A percentile compares a stretch with the other conserved stretches of the same genome.
phyloP scores from a whole-genome alignment of 345 rosid genomes.

The Pugionium cornutum region DNA sequence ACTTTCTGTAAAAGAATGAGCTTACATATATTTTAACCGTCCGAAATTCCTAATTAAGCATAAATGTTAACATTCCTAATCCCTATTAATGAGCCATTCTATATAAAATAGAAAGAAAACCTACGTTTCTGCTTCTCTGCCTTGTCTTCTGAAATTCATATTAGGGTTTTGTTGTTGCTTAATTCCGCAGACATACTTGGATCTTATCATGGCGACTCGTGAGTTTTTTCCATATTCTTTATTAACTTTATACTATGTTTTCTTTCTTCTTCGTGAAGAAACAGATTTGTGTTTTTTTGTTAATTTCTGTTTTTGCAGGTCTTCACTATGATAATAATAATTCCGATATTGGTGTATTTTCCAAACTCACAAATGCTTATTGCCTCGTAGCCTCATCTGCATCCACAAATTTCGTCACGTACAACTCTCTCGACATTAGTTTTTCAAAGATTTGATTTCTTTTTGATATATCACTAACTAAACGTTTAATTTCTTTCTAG shows the following conservation, averaged over 20 bases:
- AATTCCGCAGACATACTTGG: not conserved
- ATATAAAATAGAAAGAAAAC: no score
- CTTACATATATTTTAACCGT: no score
- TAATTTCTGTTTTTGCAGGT: constrained; percentile 34
- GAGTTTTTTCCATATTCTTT: not conserved
- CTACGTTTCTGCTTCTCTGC: not conserved
- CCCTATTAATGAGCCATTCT: no score
- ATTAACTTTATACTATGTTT: not conserved
- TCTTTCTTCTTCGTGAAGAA: not conserved
- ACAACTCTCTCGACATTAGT: not conserved
- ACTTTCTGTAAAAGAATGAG: no score
- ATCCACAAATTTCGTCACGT: constrained; percentile 53
- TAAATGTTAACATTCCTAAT: no score
- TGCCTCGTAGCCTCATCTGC: constrained; percentile 57
- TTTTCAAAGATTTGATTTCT: no score
- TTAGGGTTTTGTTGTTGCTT: constrained; percentile 1
- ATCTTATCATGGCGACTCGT: constrained; percentile 24
- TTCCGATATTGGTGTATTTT: constrained; percentile 76
- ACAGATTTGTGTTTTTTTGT: not conserved
- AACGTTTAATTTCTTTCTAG: constrained; percentile 27
- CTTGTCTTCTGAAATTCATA: not conserved
- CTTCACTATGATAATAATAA: constrained; percentile 62
- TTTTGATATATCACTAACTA: not conserved
- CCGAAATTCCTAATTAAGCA: no score
- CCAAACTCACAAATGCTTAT: constrained; percentile 74